phyloP scores from a whole-genome alignment of 306 rosid genomes.

The Hippophae rhamnoides region DNA sequence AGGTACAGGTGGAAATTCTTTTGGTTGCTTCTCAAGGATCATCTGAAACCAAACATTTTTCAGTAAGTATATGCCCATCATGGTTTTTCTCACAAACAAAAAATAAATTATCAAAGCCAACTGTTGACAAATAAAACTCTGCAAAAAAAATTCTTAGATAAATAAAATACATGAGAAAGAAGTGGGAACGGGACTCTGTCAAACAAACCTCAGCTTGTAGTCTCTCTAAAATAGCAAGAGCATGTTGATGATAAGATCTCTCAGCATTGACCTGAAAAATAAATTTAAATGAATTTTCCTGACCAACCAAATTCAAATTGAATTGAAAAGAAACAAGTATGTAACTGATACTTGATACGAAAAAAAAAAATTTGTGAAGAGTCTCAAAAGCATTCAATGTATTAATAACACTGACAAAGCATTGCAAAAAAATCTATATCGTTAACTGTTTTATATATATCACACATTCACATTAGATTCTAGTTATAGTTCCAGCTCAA shows the following conservation, averaged over 20 bases:
- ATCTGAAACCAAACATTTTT: slow-evolving; percentile 30
- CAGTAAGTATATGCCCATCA: slow-evolving; percentile 11
- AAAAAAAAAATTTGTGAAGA: no score
- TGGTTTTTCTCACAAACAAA: slow-evolving; percentile 7
- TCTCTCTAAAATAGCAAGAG: slow-evolving; percentile 61
- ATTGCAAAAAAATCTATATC: no score
- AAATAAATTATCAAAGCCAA: slow-evolving; percentile 12
- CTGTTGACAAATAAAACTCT: slow-evolving; percentile 1
- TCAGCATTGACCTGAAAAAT: slow-evolving; percentile 70
- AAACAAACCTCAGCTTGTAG: slow-evolving; percentile 61
- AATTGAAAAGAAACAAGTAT: no score
- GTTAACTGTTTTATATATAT: no score
- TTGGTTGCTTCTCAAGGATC: slow-evolving; percentile 42
- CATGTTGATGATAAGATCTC: slow-evolving; percentile 66
- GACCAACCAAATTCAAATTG: not conserved
- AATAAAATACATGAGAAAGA: slow-evolving; percentile 5
- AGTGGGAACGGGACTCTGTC: slow-evolving; percentile 8
- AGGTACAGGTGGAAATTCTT: slow-evolving; percentile 34
- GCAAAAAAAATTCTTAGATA: not conserved
- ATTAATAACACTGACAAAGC: no score
- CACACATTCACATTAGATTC: no score
- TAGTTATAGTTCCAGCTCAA: no score
- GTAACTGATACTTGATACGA: not conserved
- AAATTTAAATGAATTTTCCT: not conserved
- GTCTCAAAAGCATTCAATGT: no score